These are phyloP conservation scores for Limnanthes douglasii DNA, from an alignment of 345 rosid species.

Conservation along the genomic window DNA sequence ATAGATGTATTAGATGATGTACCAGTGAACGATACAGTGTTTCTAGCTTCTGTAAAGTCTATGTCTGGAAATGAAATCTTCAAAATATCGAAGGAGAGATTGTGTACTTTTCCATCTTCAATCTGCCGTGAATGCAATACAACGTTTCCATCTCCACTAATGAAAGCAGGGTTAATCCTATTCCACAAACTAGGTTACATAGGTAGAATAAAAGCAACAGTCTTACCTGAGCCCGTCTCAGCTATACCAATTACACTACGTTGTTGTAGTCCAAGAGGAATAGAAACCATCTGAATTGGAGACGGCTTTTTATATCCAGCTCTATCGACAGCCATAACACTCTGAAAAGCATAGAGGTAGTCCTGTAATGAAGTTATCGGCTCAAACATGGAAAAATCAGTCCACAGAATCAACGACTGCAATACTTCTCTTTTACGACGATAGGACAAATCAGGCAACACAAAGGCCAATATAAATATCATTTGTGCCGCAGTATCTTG, in stretches of 20 bases:
- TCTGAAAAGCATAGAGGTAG: conserved; percentile 52
- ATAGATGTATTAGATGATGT: conserved; percentile 32
- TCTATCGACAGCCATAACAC: no score
- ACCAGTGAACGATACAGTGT: conserved; percentile 47
- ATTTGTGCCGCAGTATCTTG: no score
- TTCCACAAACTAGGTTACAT: conserved; percentile 83
- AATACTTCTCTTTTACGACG: conserved; percentile 31
- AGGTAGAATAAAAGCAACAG: no score
- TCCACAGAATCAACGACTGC: conserved; percentile 43
- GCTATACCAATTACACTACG: no score
- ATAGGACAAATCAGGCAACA: conserved; percentile 48
- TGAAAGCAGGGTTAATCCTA: conserved; percentile 51
- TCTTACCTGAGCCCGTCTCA: no score
- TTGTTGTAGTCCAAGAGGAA: no score
- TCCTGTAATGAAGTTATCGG: conserved; percentile 49
- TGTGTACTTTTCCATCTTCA: conserved; percentile 94
- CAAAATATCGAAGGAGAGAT: conserved; percentile 88
- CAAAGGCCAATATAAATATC: conserved; percentile 42
- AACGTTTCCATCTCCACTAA: conserved; percentile 50
- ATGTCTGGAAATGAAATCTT: conserved; percentile 86
- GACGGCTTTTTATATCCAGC: no score
- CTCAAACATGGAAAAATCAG: conserved; percentile 44
- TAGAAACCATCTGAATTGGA: no score
- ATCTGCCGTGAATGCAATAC: conserved; percentile 76
- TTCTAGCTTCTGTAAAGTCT: conserved; percentile 75